Evolutionary conservation across 2,329 filamentous ascomycete genomes (phyloP).

Genomic region (Phialocephala subalpina): DNA sequence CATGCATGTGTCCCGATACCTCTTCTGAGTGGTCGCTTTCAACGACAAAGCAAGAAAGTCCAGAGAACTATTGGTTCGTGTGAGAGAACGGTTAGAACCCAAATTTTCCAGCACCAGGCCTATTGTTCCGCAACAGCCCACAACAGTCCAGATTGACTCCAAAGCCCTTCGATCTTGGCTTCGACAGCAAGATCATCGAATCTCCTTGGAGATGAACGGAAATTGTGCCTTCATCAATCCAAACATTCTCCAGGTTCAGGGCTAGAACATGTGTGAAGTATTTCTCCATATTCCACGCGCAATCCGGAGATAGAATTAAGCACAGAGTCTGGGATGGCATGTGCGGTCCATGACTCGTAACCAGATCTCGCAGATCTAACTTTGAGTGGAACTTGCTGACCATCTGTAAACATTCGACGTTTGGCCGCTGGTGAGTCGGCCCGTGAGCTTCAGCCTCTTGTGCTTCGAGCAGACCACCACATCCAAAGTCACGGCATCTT

Average conservation of each 20-base stretch:
- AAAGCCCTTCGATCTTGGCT: background rate
- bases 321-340: background rate
- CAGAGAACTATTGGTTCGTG: slow-evolving; percentile 15
- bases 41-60: slow-evolving; percentile 25
- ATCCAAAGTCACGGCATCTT: background rate
- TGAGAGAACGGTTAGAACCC: background rate
- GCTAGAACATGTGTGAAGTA: slow-evolving; percentile 8
- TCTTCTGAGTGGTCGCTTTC: slow-evolving; percentile 24
- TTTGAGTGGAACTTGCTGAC: background rate
- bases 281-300: background rate
- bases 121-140: background rate
- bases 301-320: slow-evolving; percentile 4
- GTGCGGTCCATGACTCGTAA: slow-evolving; percentile 10
- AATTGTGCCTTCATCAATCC: slow-evolving; percentile 16
- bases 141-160: slow-evolving; percentile 15
- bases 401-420: slow-evolving; percentile 2
- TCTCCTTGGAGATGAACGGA: slow-evolving; percentile 25
- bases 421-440: background rate
- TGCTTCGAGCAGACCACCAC: background rate
- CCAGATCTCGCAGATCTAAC: slow-evolving; percentile 10
- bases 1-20: slow-evolving; percentile 13
- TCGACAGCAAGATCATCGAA: slow-evolving; percentile 3
- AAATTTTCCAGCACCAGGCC: background rate
- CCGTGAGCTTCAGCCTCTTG: background rate
- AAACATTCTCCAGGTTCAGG: slow-evolving; percentile 19